Base-by-base conservation (phyloP, 2,329 filamentous ascomycete species). In the Leptosphaerulina australis region DNA sequence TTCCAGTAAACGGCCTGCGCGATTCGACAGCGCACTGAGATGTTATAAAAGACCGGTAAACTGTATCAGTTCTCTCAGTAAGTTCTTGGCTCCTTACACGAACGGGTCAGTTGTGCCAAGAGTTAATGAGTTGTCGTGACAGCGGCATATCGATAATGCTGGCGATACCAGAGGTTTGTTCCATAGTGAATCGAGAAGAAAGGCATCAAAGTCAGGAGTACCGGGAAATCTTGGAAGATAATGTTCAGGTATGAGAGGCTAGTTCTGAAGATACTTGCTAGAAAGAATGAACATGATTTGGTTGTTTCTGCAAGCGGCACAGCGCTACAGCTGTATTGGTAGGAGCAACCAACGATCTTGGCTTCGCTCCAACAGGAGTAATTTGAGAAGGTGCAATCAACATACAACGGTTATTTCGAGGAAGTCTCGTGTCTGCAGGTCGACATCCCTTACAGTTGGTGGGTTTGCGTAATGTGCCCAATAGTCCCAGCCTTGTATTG, bases 71-170 rank as follows among this genome's bases (percentile, higher is more conserved):
- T 63, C 55, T 39, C 55, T 52, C 5, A 51, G 40, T 5, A 58
- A 55, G 12, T 50, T 51, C 34, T 56, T 60, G 2, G 53, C 47
- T 5, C 54, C 37, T 8, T 30, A 25, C 5, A 56, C 30, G 15
- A 56, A 58, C 3, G 44, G 35, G 18, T 45, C 39, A 34, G 58
- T 57, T 4, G 12, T 49, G 7, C 17, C 21, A 3, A 59, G 53
- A 48, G 2, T 59, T 21, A 4, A 62, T 25, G n/a, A 60, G 57
- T 25, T 62, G 58, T 20, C 62, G 21, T 0, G 53, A 44, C 1
- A 62, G 36, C 3, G 58, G 62, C 8, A 44, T 44, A 15, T 58
- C 55, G 29, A 59, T 53, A 21, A 59, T 57, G 47, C 58, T 58
- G 12, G 60, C 54, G 8, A 45, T 56, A 6, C 38, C 53, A 11